These are phyloP conservation scores for Copromyces sp. DNA, from an alignment of 495 filamentous ascomycete genomes.

Conservation along the genomic window DNA sequence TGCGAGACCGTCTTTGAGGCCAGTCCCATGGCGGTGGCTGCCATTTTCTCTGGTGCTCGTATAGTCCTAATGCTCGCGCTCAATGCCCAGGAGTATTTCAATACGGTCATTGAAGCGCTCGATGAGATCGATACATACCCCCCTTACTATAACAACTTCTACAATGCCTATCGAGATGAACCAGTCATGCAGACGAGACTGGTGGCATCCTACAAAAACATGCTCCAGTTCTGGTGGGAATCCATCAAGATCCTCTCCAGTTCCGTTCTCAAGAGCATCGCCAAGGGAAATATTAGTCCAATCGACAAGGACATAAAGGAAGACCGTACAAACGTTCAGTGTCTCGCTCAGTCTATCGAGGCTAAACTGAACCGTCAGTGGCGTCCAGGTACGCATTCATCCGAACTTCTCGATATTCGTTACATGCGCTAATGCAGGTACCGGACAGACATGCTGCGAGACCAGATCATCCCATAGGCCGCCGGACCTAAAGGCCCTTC, in stretches of 20 bases:
- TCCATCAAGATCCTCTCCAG: slow-evolving; percentile 7
- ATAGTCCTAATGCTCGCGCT: slow-evolving; percentile 6
- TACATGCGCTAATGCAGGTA: background rate
- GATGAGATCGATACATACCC: slow-evolving; percentile 3
- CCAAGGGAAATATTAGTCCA: background rate
- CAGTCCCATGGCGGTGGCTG: slow-evolving; percentile 6
- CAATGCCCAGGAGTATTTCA: slow-evolving; percentile 6
- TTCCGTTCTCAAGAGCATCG: background rate
- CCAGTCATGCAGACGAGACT: slow-evolving; percentile 3
- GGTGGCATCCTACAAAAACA: slow-evolving; percentile 5
- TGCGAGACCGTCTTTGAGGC: slow-evolving; percentile 5
- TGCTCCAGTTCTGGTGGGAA: slow-evolving; percentile 8
- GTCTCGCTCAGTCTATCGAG: slow-evolving; percentile 1
- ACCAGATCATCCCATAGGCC: slow-evolving; percentile 16
- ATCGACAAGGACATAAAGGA: slow-evolving; percentile 8
- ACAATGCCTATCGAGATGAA: background rate
- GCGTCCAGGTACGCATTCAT: background rate
- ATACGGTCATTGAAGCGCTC: slow-evolving; percentile 5
- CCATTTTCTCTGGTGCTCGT: slow-evolving; percentile 5
- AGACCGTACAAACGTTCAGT: slow-evolving; percentile 1
- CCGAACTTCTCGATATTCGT: background rate
- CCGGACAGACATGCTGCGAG: slow-evolving; percentile 6
- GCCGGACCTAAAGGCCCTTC: slow-evolving; percentile 6
- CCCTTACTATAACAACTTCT: slow-evolving; percentile 4
- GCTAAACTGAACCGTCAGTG: slow-evolving; percentile 6